Conservation (phyloP, 768 basidiomycete genomes). For the Thelephora aurantiotincta region DNA sequence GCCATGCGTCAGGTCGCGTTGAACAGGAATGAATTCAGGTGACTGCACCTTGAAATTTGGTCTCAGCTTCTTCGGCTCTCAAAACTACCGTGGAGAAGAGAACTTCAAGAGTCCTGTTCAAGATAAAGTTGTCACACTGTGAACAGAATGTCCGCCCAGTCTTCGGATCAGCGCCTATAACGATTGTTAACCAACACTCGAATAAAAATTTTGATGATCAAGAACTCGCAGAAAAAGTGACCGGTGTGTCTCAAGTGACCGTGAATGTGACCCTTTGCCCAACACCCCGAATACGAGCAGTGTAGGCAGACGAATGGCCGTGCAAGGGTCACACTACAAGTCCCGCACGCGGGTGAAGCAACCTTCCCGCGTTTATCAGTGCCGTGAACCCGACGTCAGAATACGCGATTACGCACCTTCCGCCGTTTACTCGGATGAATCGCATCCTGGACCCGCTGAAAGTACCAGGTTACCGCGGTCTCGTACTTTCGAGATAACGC, state of each 20-base stretch:
- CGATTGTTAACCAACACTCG: neutral
- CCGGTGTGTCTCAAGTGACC: conserved; percentile 40
- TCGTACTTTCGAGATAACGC: conserved; percentile 35
- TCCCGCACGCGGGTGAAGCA: conserved; percentile 47
- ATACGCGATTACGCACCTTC: conserved; percentile 28
- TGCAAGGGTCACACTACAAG: conserved; percentile 38
- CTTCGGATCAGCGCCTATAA: conserved; percentile 58
- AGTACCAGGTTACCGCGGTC: conserved; percentile 40
- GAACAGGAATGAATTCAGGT: conserved; percentile 3
- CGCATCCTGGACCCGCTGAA: conserved; percentile 29
- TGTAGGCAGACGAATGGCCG: conserved; percentile 62
- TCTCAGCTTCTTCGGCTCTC: conserved; percentile 43
- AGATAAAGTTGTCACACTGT: conserved; percentile 64
- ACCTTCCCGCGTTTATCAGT: conserved; percentile 20
- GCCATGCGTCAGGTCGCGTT: conserved; percentile 3
- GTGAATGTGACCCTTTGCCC: conserved; percentile 42
- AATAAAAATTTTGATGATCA: neutral
- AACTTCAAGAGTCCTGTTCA: conserved; percentile 37
- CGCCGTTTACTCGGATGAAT: conserved; percentile 43
- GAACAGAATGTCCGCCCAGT: conserved; percentile 66
- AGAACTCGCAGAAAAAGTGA: conserved; percentile 45
- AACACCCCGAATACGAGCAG: conserved; percentile 62
- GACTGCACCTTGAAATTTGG: conserved; percentile 41
- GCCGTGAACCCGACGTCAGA: neutral
- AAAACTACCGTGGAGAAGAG: conserved; percentile 30